Percentiles rank a stretch among this genome's conserved stretches.
Conservation (phyloP, 805 yeast genomes). For the Cyberlindnera maclurae region DNA sequence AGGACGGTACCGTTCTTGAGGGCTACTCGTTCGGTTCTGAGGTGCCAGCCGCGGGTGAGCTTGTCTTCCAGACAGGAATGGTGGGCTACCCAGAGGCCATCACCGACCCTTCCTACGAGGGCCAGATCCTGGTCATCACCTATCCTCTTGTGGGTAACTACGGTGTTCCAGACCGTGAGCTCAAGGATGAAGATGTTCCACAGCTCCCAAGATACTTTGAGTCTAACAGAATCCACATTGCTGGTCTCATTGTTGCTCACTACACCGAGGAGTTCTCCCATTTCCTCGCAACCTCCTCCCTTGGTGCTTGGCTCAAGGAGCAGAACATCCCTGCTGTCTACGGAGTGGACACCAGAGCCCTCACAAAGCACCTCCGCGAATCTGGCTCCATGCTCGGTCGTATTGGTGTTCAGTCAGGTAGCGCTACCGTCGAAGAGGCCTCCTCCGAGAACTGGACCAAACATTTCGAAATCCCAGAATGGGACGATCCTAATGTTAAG, state of each 20-base stretch:
- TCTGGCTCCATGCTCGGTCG: slow-evolving; percentile 92
- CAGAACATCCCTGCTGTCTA: slow-evolving; percentile 93
- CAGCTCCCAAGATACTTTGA: slow-evolving; percentile 88
- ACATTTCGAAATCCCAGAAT: slow-evolving; percentile 69
- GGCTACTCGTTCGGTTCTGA: slow-evolving; percentile 98
- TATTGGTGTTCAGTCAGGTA: slow-evolving; percentile 53
- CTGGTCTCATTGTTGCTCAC: slow-evolving; percentile 94
- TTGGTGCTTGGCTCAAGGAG: slow-evolving; percentile 89
- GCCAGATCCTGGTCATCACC: slow-evolving; percentile 94
- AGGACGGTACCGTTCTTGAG: slow-evolving; percentile 78
- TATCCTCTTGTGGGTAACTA: slow-evolving; percentile 97
- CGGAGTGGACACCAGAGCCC: slow-evolving; percentile 94
- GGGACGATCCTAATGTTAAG: slow-evolving; percentile 87
- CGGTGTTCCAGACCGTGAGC: slow-evolving; percentile 92
- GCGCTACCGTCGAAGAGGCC: slow-evolving; percentile 25
- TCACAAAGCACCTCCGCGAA: slow-evolving; percentile 89
- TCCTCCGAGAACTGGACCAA: slow-evolving; percentile 46
- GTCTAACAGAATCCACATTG: slow-evolving; percentile 86
- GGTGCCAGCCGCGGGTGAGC: slow-evolving; percentile 86
- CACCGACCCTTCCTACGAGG: slow-evolving; percentile 97
- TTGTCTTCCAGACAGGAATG: slow-evolving; percentile 99
- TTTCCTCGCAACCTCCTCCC: slow-evolving; percentile 83
- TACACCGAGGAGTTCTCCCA: slow-evolving; percentile 96
- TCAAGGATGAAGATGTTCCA: slow-evolving; percentile 66
- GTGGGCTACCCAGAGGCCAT: slow-evolving; percentile 98